Conservation (phyloP, 805 yeast genomes). For the Spathaspora boniae region DNA sequence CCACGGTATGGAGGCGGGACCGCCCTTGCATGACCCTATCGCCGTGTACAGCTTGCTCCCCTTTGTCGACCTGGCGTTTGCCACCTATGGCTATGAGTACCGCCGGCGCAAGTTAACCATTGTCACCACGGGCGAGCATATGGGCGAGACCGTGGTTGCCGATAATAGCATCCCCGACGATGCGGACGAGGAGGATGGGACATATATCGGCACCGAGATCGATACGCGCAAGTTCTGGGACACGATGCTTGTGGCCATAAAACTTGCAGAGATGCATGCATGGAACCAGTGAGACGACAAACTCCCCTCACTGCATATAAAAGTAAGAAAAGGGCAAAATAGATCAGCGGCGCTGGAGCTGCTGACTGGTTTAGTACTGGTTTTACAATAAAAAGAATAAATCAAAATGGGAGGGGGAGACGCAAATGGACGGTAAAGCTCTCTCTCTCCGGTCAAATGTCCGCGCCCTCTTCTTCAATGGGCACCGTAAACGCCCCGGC, state of each 20-base stretch:
- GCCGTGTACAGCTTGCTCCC: conserved; percentile 61
- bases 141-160: conserved; percentile 25
- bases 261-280: conserved; percentile 10
- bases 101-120: conserved; percentile 24
- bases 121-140: conserved; percentile 23
- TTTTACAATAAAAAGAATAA: no score
- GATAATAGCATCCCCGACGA: conserved; percentile 1
- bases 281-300: not conserved
- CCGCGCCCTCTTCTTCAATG: conserved; percentile 49
- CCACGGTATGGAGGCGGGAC: conserved; percentile 43
- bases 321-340: conserved; percentile 1
- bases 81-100: conserved; percentile 21
- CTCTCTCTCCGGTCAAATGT: conserved; percentile 4
- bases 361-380: no score
- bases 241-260: conserved; percentile 7
- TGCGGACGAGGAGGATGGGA: conserved; percentile 6
- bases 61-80: conserved; percentile 23
- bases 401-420: no score
- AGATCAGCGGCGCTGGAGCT: no score
- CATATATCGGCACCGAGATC: conserved; percentile 9
- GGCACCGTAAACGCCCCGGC: conserved; percentile 83
- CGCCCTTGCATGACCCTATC: conserved; percentile 80
- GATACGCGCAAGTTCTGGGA: conserved; percentile 10
- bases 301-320: not conserved
- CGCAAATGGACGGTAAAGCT: no score